Percentiles rank a stretch among this genome's conserved stretches.
Evolutionary conservation across 2,329 filamentous ascomycete genomes (phyloP).

Genomic region (Trichophyton simii): DNA sequence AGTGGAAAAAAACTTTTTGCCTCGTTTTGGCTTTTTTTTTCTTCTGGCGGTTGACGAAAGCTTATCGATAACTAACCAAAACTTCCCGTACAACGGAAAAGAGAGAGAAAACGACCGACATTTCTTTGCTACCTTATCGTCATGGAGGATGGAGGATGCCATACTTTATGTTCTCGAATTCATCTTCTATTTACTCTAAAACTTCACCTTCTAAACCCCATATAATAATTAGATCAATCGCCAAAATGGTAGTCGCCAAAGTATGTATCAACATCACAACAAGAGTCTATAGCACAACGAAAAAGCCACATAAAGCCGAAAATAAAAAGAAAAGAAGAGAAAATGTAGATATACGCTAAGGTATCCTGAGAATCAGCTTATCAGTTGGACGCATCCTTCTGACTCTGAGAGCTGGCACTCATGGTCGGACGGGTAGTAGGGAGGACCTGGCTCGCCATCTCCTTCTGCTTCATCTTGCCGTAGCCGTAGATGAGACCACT

Average conservation of each 20-base stretch:
- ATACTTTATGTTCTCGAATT: too few species aligned
- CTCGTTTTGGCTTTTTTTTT: neutral
- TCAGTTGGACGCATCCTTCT: slow-evolving; percentile 70
- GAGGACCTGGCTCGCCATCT: slow-evolving; percentile 52
- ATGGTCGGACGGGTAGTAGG: slow-evolving; percentile 57
- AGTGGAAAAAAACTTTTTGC: slow-evolving; percentile 1
- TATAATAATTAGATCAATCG: too few species aligned
- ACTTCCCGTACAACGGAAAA: too few species aligned
- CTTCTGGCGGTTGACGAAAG: neutral
- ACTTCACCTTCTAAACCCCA: too few species aligned
- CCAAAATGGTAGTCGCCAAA: too few species aligned
- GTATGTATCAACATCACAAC: neutral
- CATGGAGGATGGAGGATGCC: too few species aligned
- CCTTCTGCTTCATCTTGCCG: slow-evolving; percentile 69
- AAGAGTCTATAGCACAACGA: neutral
- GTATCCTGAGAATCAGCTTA: slow-evolving; percentile 22
- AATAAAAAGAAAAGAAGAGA: too few species aligned
- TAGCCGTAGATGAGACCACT: slow-evolving; percentile 83
- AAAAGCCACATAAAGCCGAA: neutral
- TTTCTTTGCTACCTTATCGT: too few species aligned
- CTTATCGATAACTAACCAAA: slow-evolving; percentile 1
- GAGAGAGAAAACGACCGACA: too few species aligned
- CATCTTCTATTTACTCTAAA: too few species aligned
- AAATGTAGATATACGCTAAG: neutral
- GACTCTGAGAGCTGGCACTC: slow-evolving; percentile 84